Base-by-base conservation (phyloP, 306 rosid genomes). In the Lathyrus tuberosus region DNA sequence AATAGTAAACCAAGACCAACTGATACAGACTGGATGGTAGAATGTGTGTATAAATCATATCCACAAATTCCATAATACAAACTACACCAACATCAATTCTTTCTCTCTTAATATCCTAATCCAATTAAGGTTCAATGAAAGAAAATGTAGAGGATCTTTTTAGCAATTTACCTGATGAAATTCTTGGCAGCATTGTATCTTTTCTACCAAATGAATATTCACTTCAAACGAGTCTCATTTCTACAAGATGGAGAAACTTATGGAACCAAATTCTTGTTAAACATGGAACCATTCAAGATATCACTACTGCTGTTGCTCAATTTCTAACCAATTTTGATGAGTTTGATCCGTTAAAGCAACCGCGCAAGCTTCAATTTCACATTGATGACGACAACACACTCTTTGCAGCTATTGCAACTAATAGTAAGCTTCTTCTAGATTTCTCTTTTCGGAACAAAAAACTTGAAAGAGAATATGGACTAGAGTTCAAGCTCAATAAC, bases 171-270 rank as follows among this genome's bases (percentile, higher is more conserved):
- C 78, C 86, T 53, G 76, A 78, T 13, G 86, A 89, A 47, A 71
- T 88, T 52, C 80, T 92, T 37, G 14, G 86, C 60, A 60, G 70
- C 56, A 73, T 88, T 30, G 72, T 90, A 56, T 78, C 96, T 20
- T 86, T 83, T 74, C 86, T 92, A 35, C 88, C 96, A 31, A 71
- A 70, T 15, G 95, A 87, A 71, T 79, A 81, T 58, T 87, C 91
- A 59, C 78, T 89, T 0, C 78, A 84, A 76, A 92, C 95, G 37
- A 77, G 80, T 58, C 85, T 86, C 18, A 71, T 92, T 67, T 92
- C 93, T 2, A 80, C 67, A 1, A 79, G 86, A 54, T 92, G 98
- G 98, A 84, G 85, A 69, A 51, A 73, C 52, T 61, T 92, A 1
- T 92, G 96, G 98, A 88, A 86, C 70, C 47, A 76, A 65, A 54